Conservation (phyloP, 1,139 yeast genomes). For the Suhomyces yuchorum region DNA sequence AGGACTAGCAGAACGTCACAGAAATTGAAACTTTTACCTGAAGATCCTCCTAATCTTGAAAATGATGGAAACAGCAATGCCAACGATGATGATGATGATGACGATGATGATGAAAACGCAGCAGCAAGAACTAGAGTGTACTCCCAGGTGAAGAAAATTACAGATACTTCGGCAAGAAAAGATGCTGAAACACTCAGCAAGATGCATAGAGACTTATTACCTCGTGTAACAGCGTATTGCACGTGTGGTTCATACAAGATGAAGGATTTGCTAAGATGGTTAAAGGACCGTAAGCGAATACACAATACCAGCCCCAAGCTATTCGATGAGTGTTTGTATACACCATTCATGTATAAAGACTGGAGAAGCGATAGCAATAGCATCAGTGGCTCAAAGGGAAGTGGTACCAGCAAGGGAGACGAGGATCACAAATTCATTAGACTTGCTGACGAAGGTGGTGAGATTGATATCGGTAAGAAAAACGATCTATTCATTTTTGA, state of each 20-base stretch:
- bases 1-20: constrained; percentile 87
- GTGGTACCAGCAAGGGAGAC: constrained; percentile 18
- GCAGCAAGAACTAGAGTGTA: constrained; percentile 57
- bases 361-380: constrained; percentile 58
- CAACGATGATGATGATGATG: constrained; percentile 30
- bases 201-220: constrained; percentile 78
- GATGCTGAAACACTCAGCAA: constrained; percentile 95
- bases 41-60: constrained; percentile 55
- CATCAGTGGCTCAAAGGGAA: constrained; percentile 2
- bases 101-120: constrained; percentile 28
- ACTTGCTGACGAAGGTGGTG: constrained; percentile 93
- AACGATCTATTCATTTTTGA: constrained; percentile 88
- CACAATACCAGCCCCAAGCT: constrained; percentile 82
- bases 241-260: constrained; percentile 90
- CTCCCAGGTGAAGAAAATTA: constrained; percentile 80
- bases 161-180: constrained; percentile 87
- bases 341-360: constrained; percentile 83
- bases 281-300: constrained; percentile 72
- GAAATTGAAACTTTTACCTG: constrained; percentile 83
- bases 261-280: constrained; percentile 84
- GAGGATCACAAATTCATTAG: constrained; percentile 55
- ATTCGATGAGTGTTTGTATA: constrained; percentile 90
- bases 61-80: constrained; percentile 21
- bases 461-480: constrained; percentile 76
- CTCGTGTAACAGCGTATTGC: constrained; percentile 94